phyloP scores from a whole-genome alignment of 2,329 filamentous ascomycete genomes.

The Zasmidium cellare region DNA sequence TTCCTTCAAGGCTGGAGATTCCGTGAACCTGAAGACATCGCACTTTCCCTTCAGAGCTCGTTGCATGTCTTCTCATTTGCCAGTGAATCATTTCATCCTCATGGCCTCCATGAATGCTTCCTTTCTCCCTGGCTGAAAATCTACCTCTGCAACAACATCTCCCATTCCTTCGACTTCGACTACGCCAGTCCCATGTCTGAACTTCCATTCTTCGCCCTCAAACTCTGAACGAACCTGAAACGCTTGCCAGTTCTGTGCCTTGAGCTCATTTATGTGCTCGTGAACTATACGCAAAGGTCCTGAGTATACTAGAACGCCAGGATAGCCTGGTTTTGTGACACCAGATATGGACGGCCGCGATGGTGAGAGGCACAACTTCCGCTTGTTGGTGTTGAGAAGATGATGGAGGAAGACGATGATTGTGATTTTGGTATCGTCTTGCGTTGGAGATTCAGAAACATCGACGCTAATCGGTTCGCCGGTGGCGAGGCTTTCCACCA shows the following conservation, averaged over 20 bases:
- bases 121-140: constrained; percentile 31
- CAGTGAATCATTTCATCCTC: constrained; percentile 38
- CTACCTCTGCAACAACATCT: constrained; percentile 40
- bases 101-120: constrained; percentile 34
- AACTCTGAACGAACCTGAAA: constrained; percentile 47
- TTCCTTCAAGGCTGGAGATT: too few species aligned
- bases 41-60: too few species aligned
- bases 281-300: constrained; percentile 39
- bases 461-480: too few species aligned
- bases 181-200: constrained; percentile 41
- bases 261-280: constrained; percentile 45
- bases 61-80: too few species aligned
- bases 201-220: constrained; percentile 39
- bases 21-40: too few species aligned
- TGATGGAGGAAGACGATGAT: constrained; percentile 50
- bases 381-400: constrained; percentile 47
- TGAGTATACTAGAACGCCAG: constrained; percentile 46
- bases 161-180: constrained; percentile 47
- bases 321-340: constrained; percentile 49
- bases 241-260: constrained; percentile 46
- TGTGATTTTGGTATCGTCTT: constrained; percentile 27
- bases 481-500: constrained; percentile 20
- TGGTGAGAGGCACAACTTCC: constrained; percentile 45
- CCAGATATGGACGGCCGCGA: constrained; percentile 36
- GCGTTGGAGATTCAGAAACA: too few species aligned